Evolutionary conservation across 192 early-diverging fungal species (phyloP).

Genomic region (Ramicandelaber brevisporus): DNA sequence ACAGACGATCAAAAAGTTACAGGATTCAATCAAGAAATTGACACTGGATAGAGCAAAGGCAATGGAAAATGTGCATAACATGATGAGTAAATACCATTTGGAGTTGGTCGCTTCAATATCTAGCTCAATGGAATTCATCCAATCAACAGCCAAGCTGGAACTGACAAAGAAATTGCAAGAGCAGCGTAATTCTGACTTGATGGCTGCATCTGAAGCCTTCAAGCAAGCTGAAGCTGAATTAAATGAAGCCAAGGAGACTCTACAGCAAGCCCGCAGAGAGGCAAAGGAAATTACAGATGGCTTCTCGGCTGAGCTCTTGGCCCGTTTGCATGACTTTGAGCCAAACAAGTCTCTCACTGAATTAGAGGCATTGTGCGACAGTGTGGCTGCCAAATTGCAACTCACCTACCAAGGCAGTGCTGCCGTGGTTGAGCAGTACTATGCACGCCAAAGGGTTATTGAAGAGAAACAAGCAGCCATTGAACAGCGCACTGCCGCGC

Average conservation of each 20-base stretch:
- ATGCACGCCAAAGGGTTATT: slow-evolving; percentile 30
- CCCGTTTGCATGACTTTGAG: slow-evolving; percentile 17
- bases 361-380: slow-evolving; percentile 31
- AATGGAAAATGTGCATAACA: too few species aligned
- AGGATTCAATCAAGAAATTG: too few species aligned
- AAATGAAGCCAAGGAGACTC: slow-evolving; percentile 15
- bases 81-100: too few species aligned
- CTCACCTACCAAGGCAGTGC: slow-evolving; percentile 23
- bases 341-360: slow-evolving; percentile 20
- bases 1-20: too few species aligned
- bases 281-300: slow-evolving; percentile 24
- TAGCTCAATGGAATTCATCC: too few species aligned
- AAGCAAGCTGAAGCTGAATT: slow-evolving; percentile 14
- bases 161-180: too few species aligned
- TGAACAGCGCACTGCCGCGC: slow-evolving; percentile 11
- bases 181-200: too few species aligned
- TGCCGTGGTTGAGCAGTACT: slow-evolving; percentile 36
- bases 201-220: slow-evolving; percentile 11
- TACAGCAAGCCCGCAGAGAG: slow-evolving; percentile 14
- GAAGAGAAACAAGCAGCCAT: slow-evolving; percentile 12
- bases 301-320: slow-evolving; percentile 21
- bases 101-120: too few species aligned
- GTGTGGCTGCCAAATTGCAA: slow-evolving; percentile 23
- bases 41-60: too few species aligned
- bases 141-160: too few species aligned